Percentiles rank a stretch among this genome's conserved stretches.
These are phyloP conservation scores for Lyophyllum shimeji DNA, from an alignment of 768 basidiomycete genomes.

Conservation along the genomic window DNA sequence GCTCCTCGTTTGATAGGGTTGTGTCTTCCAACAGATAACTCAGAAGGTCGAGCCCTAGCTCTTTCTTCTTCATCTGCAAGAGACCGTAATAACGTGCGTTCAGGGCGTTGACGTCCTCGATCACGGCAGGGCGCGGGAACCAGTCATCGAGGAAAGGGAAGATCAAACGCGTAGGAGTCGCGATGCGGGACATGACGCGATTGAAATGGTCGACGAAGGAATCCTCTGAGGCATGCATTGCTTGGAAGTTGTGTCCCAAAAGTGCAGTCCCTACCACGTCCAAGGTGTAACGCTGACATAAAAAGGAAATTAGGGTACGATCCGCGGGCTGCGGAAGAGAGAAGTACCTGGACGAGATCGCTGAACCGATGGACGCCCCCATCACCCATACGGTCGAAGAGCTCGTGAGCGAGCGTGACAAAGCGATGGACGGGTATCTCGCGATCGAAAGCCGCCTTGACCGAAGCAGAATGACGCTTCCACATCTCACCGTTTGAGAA, in stretches of 20 bases:
- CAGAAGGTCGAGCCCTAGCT: slow-evolving; percentile 33
- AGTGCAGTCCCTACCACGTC: slow-evolving; percentile 36
- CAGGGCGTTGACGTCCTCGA: slow-evolving; percentile 29
- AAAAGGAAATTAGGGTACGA: neutral
- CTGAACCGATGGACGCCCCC: slow-evolving; percentile 27
- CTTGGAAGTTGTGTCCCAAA: slow-evolving; percentile 37
- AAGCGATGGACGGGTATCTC: slow-evolving; percentile 34
- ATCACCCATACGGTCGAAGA: slow-evolving; percentile 29
- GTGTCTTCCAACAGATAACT: slow-evolving; percentile 35
- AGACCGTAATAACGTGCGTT: slow-evolving; percentile 26
- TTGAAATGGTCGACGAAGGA: slow-evolving; percentile 37
- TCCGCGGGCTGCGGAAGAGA: neutral
- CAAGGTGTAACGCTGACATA: slow-evolving; percentile 29
- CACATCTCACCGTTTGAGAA: slow-evolving; percentile 38
- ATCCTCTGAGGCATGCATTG: slow-evolving; percentile 27
- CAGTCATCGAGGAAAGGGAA: slow-evolving; percentile 29
- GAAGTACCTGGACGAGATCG: slow-evolving; percentile 23
- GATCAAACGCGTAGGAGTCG: slow-evolving; percentile 32
- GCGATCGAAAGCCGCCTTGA: slow-evolving; percentile 32
- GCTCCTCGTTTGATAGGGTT: slow-evolving; percentile 30
- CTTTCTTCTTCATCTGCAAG: slow-evolving; percentile 26
- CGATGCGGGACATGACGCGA: slow-evolving; percentile 33
- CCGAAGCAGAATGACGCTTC: slow-evolving; percentile 34
- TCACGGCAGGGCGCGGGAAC: slow-evolving; percentile 28
- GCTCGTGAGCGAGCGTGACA: slow-evolving; percentile 26